These are phyloP conservation scores for Annona squamosa DNA, from an alignment of 164 flowering plant genomes.

Conservation along the genomic window DNA sequence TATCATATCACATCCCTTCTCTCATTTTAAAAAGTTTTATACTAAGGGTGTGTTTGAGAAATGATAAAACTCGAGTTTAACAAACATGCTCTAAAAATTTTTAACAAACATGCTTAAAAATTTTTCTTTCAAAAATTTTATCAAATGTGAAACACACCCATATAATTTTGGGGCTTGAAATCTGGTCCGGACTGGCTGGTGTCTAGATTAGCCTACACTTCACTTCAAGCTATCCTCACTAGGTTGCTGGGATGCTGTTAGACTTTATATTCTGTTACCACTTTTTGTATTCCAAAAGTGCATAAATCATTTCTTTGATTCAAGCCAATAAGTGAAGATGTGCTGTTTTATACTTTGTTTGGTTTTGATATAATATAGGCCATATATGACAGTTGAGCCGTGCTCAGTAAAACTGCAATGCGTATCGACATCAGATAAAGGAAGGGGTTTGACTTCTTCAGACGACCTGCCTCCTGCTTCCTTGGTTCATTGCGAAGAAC, in stretches of 20 bases:
- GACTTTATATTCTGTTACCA: not conserved
- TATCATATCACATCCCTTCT: no score
- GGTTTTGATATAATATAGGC: conserved; percentile 15
- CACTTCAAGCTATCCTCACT: not conserved
- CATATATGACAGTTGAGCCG: conserved; percentile 41
- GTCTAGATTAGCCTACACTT: not conserved
- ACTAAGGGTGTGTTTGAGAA: no score
- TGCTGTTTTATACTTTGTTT: conserved; percentile 2
- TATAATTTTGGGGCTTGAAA: not conserved
- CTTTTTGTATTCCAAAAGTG: not conserved
- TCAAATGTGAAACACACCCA: no score
- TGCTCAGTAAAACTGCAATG: conserved; percentile 33
- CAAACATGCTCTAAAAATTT: no score
- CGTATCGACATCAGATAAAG: conserved; percentile 54
- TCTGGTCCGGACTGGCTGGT: not conserved
- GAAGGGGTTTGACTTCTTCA: conserved; percentile 64
- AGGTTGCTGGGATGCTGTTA: not conserved
- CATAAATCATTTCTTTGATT: not conserved
- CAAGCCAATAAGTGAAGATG: not conserved
- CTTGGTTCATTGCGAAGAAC: conserved; percentile 69
- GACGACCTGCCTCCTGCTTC: conserved; percentile 46
- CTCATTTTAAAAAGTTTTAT: no score
- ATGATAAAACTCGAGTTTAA: no score
- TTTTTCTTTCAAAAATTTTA: no score
- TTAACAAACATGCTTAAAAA: no score